Percentiles rank a stretch among this genome's conserved stretches.
These are phyloP conservation scores for Lumnitzera littorea DNA, from an alignment of 345 rosid species.

Conservation along the genomic window DNA sequence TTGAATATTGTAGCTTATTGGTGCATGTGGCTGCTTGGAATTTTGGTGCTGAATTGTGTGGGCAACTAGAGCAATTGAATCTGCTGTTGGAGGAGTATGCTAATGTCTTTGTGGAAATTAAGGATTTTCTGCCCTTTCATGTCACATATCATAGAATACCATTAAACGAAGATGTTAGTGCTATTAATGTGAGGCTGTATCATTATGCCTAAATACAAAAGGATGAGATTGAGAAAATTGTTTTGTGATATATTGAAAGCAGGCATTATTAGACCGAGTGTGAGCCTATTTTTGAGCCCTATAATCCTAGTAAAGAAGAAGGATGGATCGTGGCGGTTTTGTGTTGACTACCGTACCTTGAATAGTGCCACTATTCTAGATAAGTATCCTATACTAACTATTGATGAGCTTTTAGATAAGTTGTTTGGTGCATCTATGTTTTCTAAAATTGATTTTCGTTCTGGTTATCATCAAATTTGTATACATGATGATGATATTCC, in stretches of 20 bases:
- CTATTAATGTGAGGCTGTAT: too few species aligned
- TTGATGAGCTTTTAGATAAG: conserved; percentile 3
- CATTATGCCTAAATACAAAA: too few species aligned
- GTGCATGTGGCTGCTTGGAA: too few species aligned
- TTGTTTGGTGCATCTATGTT: too few species aligned
- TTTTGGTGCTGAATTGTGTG: too few species aligned
- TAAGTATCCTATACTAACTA: neutral
- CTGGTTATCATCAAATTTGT: neutral
- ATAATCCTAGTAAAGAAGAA: neutral
- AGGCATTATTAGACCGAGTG: neutral
- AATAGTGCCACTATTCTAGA: neutral
- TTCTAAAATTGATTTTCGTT: neutral
- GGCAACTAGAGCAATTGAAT: too few species aligned
- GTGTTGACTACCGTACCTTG: neutral
- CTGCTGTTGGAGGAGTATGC: too few species aligned
- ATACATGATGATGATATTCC: neutral
- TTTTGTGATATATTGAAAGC: neutral
- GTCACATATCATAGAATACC: neutral
- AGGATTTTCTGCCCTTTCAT: neutral
- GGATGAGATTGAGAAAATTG: too few species aligned
- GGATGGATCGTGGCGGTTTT: neutral
- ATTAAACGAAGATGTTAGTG: neutral
- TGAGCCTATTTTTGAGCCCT: neutral
- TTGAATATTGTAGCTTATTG: too few species aligned
- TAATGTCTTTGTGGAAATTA: too few species aligned